Evolutionary conservation across 768 basidiomycete genomes (phyloP), one percentile per base, ranked within the genome.

Genomic region (Lactarius quietus): DNA sequence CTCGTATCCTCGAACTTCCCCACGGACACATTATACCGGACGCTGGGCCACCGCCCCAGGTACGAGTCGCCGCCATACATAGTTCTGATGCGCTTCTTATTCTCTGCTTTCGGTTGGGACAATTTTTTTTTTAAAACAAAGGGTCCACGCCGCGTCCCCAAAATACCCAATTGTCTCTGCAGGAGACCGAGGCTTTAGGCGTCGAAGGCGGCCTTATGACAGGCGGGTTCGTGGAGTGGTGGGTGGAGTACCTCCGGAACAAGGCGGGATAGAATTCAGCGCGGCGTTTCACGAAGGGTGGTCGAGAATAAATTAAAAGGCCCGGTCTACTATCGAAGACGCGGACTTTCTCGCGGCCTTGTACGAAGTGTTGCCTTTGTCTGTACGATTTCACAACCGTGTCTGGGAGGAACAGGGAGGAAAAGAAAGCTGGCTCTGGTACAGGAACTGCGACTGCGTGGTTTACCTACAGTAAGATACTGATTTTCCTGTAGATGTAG

Each of bases 221-320:
- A 59, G 82, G 83, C 3, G 75, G 84, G 29, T 97, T 98, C 72
- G 90, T 88, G 73, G 84, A 87, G 67, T 96, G 95, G 93, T 97
- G 93, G 93, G 76, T 75, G 20, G 80, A 72, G 18, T 77, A 86
- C 69, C 68, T 69, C 29, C 55, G 56, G 26, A 57, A 28, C n/a
- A 48, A 65, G 53, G 31, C 53, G 28, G 53, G 53, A 17, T 61
- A 51, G 35, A 45, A 14, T 51, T 41, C 12, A 18, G 29, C 29
- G 28, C 23, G 29, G 28, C 29, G 35, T 51, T 9, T 59, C 53
- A n/a, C 45, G 23, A 3, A 17, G 29, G 8, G 29, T 15, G 29
- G 29, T 29, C 17, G 43, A 23, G n/a, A 33, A 33, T 8, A 33
- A 33, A 26, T 51, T 26, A 8, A 41, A 51, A n/a, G 36, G 26